Conservation (phyloP, 2,329 filamentous ascomycete species). For the Aspergillus tamarii region DNA sequence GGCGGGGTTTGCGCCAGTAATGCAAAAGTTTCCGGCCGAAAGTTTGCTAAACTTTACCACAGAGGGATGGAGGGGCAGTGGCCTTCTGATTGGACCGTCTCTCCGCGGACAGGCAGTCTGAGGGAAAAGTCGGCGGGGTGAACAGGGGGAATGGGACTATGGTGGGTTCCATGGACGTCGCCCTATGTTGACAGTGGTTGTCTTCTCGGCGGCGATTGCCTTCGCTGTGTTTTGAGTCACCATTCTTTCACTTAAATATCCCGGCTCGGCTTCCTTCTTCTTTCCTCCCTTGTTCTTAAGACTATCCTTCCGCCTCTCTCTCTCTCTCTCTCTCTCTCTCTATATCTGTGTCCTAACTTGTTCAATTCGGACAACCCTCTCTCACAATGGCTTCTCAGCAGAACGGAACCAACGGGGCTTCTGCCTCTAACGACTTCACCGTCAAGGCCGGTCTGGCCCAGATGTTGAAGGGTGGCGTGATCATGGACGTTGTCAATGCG, state of each 20-base stretch:
- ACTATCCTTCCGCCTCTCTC: conserved; percentile 6
- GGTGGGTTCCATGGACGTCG: conserved; percentile 24
- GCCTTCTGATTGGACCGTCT: conserved; percentile 15
- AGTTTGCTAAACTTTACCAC: neutral
- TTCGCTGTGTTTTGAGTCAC: conserved; percentile 18
- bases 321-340: neutral
- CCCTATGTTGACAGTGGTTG: conserved; percentile 5
- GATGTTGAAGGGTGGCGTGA: conserved; percentile 98
- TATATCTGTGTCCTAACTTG: conserved; percentile 10
- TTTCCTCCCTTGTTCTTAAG: conserved; percentile 5
- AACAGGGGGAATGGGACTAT: neutral
- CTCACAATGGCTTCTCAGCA: conserved; percentile 39
- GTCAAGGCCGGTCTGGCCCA: conserved; percentile 95
- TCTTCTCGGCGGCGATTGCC: neutral
- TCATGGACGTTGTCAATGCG: conserved; percentile 97
- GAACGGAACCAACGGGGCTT: conserved; percentile 30
- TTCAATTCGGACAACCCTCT: neutral
- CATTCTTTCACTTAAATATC: conserved; percentile 10
- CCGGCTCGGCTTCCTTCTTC: conserved; percentile 6
- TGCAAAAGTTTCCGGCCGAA: conserved; percentile 9
- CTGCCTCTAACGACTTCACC: conserved; percentile 65
- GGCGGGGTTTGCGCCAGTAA: neutral
- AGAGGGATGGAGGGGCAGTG: conserved; percentile 14
- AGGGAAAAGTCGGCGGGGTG: conserved; percentile 25
- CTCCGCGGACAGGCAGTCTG: conserved; percentile 15